These are phyloP conservation scores for Mangifera indica DNA, from an alignment of 345 rosid species.

Conservation along the genomic window DNA sequence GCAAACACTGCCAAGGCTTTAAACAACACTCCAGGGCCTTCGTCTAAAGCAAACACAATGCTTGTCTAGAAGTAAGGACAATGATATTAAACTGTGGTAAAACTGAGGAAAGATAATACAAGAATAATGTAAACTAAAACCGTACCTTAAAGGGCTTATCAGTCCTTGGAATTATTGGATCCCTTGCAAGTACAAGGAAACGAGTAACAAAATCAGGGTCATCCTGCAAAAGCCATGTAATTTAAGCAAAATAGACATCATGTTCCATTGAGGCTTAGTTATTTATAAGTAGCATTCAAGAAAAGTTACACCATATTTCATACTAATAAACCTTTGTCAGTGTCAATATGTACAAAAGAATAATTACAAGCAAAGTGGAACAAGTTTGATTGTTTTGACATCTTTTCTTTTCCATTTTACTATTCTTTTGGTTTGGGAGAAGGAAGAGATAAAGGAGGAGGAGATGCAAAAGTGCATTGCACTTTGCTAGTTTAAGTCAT, in stretches of 20 bases:
- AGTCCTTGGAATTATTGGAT: no score
- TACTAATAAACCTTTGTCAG: neutral
- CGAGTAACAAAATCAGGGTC: slow-evolving; percentile 42
- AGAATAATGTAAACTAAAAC: slow-evolving; percentile 1
- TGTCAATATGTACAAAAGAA: neutral
- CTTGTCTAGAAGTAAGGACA: slow-evolving; percentile 41
- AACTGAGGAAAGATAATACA: neutral
- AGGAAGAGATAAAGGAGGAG: neutral
- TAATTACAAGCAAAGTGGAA: neutral
- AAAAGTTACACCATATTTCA: neutral
- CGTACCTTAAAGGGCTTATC: slow-evolving; percentile 36
- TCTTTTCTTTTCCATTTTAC: neutral
- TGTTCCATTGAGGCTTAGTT: no score
- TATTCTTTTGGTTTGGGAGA: neutral
- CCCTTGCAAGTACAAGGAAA: slow-evolving; percentile 53
- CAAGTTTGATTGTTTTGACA: neutral
- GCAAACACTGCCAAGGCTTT: slow-evolving; percentile 62
- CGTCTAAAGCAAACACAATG: slow-evolving; percentile 48
- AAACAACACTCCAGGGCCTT: slow-evolving; percentile 55
- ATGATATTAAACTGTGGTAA: neutral
- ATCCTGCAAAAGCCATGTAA: slow-evolving; percentile 30
- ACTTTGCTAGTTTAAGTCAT: neutral
- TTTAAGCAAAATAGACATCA: neutral
- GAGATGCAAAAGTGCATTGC: no score
- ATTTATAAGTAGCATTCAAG: neutral